Evolutionary conservation across 2,329 filamentous ascomycete genomes (phyloP).

Genomic region (Alternaria sp.): DNA sequence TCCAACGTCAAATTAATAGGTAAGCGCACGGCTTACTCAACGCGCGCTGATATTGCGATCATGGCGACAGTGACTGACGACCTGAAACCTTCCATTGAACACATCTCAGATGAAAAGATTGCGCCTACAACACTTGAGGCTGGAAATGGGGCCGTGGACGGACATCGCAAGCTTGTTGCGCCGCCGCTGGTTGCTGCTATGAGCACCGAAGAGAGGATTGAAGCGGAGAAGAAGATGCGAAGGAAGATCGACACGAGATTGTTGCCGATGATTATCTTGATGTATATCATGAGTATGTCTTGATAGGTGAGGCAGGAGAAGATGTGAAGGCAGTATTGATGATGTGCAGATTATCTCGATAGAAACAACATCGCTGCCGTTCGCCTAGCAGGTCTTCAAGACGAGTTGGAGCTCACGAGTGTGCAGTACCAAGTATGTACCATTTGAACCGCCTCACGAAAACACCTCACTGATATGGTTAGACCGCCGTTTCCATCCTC

Average conservation of each 20-base stretch:
- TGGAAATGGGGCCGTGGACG: constrained; percentile 21
- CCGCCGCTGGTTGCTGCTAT: constrained; percentile 54
- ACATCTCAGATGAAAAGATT: constrained; percentile 34
- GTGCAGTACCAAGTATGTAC: constrained; percentile 68
- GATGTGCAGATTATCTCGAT: constrained; percentile 49
- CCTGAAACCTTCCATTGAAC: constrained; percentile 34
- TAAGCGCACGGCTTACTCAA: background rate
- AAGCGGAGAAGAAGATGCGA: constrained; percentile 67
- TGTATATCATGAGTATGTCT: constrained; percentile 79
- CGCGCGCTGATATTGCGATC: background rate
- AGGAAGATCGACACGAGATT: constrained; percentile 75
- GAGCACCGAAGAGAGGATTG: constrained; percentile 60
- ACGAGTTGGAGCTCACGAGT: constrained; percentile 64
- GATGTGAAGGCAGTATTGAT: background rate
- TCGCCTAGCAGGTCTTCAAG: constrained; percentile 67
- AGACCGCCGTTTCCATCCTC: constrained; percentile 60
- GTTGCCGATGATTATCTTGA: constrained; percentile 73
- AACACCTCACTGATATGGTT: background rate
- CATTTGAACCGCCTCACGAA: background rate
- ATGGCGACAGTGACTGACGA: constrained; percentile 36
- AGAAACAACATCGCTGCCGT: constrained; percentile 74
- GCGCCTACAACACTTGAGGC: constrained; percentile 18
- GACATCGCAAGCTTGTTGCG: constrained; percentile 37
- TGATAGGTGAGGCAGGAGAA: background rate
- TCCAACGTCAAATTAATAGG: background rate